Conservation (phyloP, 1,284 basidiomycete species). For the Sanghuangporus weigelae region DNA sequence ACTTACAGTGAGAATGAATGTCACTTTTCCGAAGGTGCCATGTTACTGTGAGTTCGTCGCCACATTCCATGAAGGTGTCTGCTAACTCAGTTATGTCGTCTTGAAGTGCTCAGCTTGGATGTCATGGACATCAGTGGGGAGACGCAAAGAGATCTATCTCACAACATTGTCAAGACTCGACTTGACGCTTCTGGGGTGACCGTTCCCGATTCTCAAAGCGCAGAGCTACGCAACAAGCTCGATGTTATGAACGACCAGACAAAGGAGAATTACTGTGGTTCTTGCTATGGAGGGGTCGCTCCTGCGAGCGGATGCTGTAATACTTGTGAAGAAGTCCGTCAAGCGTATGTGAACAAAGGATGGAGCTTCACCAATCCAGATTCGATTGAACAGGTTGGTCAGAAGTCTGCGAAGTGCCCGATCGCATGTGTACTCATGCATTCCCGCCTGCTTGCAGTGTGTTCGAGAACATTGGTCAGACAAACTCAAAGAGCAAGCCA, state of each 20-base stretch:
- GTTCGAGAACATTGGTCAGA: slow-evolving; percentile 93
- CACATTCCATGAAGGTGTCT: not conserved
- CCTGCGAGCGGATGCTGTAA: slow-evolving; percentile 90
- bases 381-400: slow-evolving; percentile 79
- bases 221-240: slow-evolving; percentile 78
- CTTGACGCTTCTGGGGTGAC: slow-evolving; percentile 56
- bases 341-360: slow-evolving; percentile 85
- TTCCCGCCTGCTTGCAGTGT: slow-evolving; percentile 51
- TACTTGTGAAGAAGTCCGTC: slow-evolving; percentile 91
- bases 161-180: slow-evolving; percentile 86
- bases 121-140: slow-evolving; percentile 99
- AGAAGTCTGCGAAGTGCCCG: slow-evolving; percentile 22
- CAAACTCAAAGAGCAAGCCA: slow-evolving; percentile 86
- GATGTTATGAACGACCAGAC: slow-evolving; percentile 70
- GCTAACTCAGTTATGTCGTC: not conserved
- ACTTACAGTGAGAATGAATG: slow-evolving; percentile 86
- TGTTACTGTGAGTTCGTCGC: slow-evolving; percentile 77
- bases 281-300: slow-evolving; percentile 89
- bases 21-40: slow-evolving; percentile 95
- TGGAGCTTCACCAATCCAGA: slow-evolving; percentile 96
- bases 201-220: slow-evolving; percentile 53
- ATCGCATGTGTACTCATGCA: not conserved
- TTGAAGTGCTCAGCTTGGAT: slow-evolving; percentile 84
- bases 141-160: slow-evolving; percentile 83
- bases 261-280: slow-evolving; percentile 81